Conservation (phyloP, 192 early-diverging fungal genomes). For the Spinellus fusiger region DNA sequence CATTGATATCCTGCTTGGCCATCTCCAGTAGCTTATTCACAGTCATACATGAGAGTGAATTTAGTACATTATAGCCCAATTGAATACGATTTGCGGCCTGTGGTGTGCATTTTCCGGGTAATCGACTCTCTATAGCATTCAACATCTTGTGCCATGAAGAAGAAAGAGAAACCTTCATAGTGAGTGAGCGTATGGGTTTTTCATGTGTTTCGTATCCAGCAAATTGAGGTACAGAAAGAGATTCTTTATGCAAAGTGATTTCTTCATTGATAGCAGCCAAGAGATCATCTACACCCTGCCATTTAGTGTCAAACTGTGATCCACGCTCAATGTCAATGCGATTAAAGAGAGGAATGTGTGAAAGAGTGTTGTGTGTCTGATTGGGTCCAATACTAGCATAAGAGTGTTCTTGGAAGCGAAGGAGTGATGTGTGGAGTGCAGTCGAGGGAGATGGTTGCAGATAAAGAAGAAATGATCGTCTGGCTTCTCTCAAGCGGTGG, state of each 20-base stretch:
- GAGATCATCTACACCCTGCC: slow-evolving; percentile 24
- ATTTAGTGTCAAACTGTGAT: slow-evolving; percentile 13
- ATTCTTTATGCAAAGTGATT: background rate
- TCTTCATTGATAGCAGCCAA: slow-evolving; percentile 20
- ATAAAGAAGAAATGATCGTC: slow-evolving; percentile 20
- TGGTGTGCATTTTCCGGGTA: background rate
- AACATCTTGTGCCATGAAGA: slow-evolving; percentile 14
- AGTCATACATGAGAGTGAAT: slow-evolving; percentile 1
- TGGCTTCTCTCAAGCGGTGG: slow-evolving; percentile 23
- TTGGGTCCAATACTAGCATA: slow-evolving; percentile 28
- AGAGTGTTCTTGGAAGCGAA: slow-evolving; percentile 26
- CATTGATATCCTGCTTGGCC: slow-evolving; percentile 18
- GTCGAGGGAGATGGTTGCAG: slow-evolving; percentile 18
- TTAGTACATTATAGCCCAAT: slow-evolving; percentile 28
- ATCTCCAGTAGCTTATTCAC: slow-evolving; percentile 7
- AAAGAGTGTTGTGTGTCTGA: slow-evolving; percentile 24
- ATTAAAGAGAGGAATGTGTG: slow-evolving; percentile 22
- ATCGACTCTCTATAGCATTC: slow-evolving; percentile 9
- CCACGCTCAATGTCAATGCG: slow-evolving; percentile 20
- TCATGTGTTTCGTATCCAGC: slow-evolving; percentile 16
- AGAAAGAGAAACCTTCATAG: slow-evolving; percentile 12
- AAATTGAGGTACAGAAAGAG: slow-evolving; percentile 12
- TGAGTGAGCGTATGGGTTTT: slow-evolving; percentile 24
- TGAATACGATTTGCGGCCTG: slow-evolving; percentile 24
- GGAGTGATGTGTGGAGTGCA: slow-evolving; percentile 12